A percentile compares a stretch with the other conserved stretches of the same genome.
phyloP scores from a whole-genome alignment of 2,329 filamentous ascomycete species.

The Penicillium psychrosexuale region DNA sequence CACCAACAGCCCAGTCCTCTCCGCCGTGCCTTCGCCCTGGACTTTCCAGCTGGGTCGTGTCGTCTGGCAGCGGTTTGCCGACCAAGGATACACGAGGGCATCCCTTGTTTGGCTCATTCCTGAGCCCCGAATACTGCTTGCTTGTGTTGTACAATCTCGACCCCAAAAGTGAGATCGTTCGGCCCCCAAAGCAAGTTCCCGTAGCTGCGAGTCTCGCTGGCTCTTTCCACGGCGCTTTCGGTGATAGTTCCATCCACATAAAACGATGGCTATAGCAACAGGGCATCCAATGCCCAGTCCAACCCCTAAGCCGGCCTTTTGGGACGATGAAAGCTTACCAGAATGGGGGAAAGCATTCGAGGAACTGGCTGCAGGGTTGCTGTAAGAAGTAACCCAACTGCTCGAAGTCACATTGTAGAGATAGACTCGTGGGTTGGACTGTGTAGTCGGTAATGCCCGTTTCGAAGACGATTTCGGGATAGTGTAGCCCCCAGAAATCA shows the following conservation, averaged over 20 bases:
- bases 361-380: constrained; percentile 39
- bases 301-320: constrained; percentile 59
- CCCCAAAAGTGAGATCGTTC: constrained; percentile 47
- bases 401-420: constrained; percentile 63
- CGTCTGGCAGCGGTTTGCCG: constrained; percentile 16
- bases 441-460: constrained; percentile 31
- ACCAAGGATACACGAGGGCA: constrained; percentile 31
- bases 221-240: constrained; percentile 46
- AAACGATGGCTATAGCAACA: constrained; percentile 47
- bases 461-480: constrained; percentile 46
- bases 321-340: constrained; percentile 30
- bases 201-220: constrained; percentile 54
- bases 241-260: constrained; percentile 52
- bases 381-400: constrained; percentile 57
- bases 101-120: constrained; percentile 23
- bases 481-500: constrained; percentile 58
- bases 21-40: constrained; percentile 32
- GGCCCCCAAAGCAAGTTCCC: constrained; percentile 51
- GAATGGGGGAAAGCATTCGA: constrained; percentile 11
- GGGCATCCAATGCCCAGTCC: constrained; percentile 64
- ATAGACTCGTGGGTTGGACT: constrained; percentile 47
- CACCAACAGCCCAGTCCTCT: constrained; percentile 43
- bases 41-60: constrained; percentile 27
- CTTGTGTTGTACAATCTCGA: constrained; percentile 38
- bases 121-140: constrained; percentile 36